Evolutionary conservation across 2,329 filamentous ascomycete species (phyloP).

Genomic region (Epichloe sp.): DNA sequence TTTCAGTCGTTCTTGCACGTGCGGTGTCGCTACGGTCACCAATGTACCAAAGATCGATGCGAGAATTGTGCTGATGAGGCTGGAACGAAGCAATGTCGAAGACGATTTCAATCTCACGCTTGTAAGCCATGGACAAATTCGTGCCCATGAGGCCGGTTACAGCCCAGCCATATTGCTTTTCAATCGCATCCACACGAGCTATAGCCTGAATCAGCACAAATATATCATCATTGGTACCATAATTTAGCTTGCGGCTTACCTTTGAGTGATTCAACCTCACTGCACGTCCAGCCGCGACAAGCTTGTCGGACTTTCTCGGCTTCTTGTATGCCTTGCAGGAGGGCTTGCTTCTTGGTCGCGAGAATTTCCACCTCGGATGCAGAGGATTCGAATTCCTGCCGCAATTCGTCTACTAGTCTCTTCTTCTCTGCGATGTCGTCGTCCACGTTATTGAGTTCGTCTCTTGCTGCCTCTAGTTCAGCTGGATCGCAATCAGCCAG

Average conservation of each 20-base stretch:
- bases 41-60: constrained; percentile 59
- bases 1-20: constrained; percentile 46
- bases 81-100: constrained; percentile 55
- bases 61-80: constrained; percentile 29
- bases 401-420: constrained; percentile 51
- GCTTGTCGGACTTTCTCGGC: constrained; percentile 77
- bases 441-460: constrained; percentile 51
- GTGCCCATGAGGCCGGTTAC: constrained; percentile 51
- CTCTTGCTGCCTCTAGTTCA: constrained; percentile 62
- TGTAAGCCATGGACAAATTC: constrained; percentile 61
- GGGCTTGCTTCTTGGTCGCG: constrained; percentile 54
- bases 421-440: constrained; percentile 58
- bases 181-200: constrained; percentile 54
- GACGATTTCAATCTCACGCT: constrained; percentile 57
- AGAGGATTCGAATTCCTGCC: constrained; percentile 52
- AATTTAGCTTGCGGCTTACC: constrained; percentile 30
- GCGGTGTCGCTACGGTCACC: constrained; percentile 42
- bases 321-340: constrained; percentile 60
- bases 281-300: constrained; percentile 76
- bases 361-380: constrained; percentile 50
- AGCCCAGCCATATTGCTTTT: constrained; percentile 57
- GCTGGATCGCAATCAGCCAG: constrained; percentile 69
- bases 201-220: constrained; percentile 22
- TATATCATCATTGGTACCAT: neutral
- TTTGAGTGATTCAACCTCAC: constrained; percentile 69